Base-by-base conservation (phyloP, 2,329 filamentous ascomycete genomes). In the Cladorrhinum sp. region DNA sequence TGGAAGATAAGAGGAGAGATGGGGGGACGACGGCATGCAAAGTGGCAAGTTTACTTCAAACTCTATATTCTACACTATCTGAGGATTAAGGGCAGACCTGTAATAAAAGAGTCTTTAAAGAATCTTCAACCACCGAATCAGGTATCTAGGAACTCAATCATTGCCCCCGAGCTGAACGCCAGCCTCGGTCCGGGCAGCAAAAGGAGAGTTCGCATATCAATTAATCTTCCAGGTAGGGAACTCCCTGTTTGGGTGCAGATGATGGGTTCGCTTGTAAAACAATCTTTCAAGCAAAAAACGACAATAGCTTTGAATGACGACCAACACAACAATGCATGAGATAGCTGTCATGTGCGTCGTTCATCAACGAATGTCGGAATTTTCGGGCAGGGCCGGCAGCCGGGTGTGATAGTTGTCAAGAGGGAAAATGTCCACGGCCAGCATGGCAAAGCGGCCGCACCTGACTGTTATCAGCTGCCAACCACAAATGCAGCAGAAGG, bases 381-480 rank as follows among this genome's bases (percentile, higher is more conserved):
- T 24, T 5, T 54, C 49, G 50, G 57, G 36, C 18, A 20, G 18
- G 48, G 9, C n/a, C 26, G 42, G 8, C 24, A 18, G 3, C 8
- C n/a, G 24, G 20, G 50, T 28, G 18, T 23, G 20, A 12, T 16
- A n/a, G n/a, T 18, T 46, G 36, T 36, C 6, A 48, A 42, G 23
- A 42, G 39, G 48, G n/a, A 9, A 18, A 18, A 42, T 14, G 30
- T 55, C 42, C 56, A 30, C 39, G 56, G 36, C 51, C 58, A 51
- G 42, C 54, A 26, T 24, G 42, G 42, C 39, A 57, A 36, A 24
- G 6, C 26, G 54, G 21, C 39, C 8, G 30, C 36, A 26, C 26
- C 58, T 52, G 58, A 60, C 58, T 30, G 58, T 52, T 23, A 50
- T 60, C 58, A 60, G 58, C 53, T 56, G 58, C 52, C 46, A 42